These are phyloP conservation scores for Umbellularia californica DNA, from an alignment of 164 flowering plant species.

Conservation along the genomic window DNA sequence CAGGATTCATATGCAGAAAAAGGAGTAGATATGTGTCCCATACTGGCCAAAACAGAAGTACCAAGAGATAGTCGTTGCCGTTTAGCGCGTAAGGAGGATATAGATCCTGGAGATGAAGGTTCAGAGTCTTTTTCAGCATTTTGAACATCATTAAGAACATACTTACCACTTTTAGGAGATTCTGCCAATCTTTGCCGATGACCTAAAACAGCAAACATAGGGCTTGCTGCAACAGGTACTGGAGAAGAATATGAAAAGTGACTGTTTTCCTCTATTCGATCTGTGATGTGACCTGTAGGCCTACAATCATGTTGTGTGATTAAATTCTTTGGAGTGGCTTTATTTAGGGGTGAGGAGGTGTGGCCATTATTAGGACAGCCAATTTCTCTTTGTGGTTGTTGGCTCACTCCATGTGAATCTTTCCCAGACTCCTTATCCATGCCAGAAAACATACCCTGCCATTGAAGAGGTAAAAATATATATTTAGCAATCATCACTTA, in stretches of 20 bases:
- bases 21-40: conserved; percentile 23
- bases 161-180: conserved; percentile 7
- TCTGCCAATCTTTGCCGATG: conserved; percentile 1
- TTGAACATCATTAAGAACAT: conserved; percentile 9
- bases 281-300: not conserved
- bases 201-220: not conserved
- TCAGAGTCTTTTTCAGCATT: conserved; percentile 3
- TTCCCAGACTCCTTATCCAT: conserved; percentile 7
- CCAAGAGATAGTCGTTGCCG: conserved; percentile 17
- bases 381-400: not conserved
- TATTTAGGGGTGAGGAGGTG: conserved; percentile 4
- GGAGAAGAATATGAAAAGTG: not conserved
- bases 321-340: not conserved
- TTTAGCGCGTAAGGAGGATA: conserved; percentile 31
- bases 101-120: conserved; percentile 27
- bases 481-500: not conserved
- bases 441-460: conserved; percentile 24
- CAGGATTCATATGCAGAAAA: conserved; percentile 18
- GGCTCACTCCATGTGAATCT: conserved; percentile 16
- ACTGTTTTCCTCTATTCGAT: conserved; percentile 1
- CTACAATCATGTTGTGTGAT: not conserved
- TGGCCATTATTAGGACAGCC: conserved; percentile 1
- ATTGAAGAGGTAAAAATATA: conserved; percentile 7
- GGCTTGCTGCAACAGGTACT: not conserved
- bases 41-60: conserved; percentile 23